These are phyloP conservation scores for Phytophthora aleatoria DNA, from an alignment of 352 stramenopile genomes.

Conservation along the genomic window DNA sequence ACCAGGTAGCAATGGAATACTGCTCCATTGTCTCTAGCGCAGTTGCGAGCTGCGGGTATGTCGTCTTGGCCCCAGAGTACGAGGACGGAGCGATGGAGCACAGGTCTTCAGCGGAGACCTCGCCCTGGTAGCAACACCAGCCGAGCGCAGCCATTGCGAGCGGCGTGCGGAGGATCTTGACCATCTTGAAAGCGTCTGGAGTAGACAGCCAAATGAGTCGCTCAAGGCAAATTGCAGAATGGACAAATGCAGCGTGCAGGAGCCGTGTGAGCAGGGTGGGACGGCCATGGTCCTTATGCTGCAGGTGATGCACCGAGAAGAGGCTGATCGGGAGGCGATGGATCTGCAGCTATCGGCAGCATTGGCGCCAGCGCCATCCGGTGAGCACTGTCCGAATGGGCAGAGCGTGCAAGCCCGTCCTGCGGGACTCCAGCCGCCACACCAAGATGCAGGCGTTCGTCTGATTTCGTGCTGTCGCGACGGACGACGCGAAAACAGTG, in stretches of 20 bases:
- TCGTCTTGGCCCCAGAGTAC: conserved; percentile 39
- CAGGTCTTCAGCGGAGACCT: conserved; percentile 32
- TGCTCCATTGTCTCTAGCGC: conserved; percentile 46
- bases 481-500: conserved; percentile 4
- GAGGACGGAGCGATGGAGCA: conserved; percentile 43
- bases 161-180: conserved; percentile 20
- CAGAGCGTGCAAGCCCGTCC: not conserved
- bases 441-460: conserved; percentile 19
- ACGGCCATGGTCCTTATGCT: conserved; percentile 3
- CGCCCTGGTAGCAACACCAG: conserved; percentile 13
- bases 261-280: conserved; percentile 1
- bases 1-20: conserved; percentile 57
- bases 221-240: conserved; percentile 36
- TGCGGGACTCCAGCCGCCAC: not conserved
- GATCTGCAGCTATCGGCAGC: conserved; percentile 27
- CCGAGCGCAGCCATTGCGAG: conserved; percentile 22
- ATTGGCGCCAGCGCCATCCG: conserved; percentile 11
- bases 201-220: conserved; percentile 4
- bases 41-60: conserved; percentile 38
- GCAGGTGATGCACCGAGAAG: conserved; percentile 16
- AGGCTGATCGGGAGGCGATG: conserved; percentile 12
- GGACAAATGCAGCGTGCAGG: conserved; percentile 9
- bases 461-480: conserved; percentile 28
- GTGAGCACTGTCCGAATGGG: conserved; percentile 12
- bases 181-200: conserved; percentile 18